Evolutionary conservation across 176 grass and related monocot genomes (phyloP).

Genomic region (Eleusine coracana): DNA sequence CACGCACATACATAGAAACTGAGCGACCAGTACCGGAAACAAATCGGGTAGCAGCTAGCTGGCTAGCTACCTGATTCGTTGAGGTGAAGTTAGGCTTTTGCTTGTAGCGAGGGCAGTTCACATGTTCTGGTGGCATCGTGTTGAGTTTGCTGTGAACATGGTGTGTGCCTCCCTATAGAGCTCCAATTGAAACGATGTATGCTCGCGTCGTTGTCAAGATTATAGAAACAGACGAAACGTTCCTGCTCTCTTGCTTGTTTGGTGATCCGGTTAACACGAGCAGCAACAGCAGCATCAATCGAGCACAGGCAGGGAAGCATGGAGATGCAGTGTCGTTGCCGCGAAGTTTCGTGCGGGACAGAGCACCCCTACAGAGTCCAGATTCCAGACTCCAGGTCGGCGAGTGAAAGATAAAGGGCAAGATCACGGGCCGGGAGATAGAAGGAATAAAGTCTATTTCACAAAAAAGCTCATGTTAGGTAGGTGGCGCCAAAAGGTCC

Average conservation of each 20-base stretch:
- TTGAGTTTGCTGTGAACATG: too few species aligned
- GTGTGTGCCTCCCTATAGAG: too few species aligned
- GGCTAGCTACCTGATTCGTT: too few species aligned
- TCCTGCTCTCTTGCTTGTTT: neutral
- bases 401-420: neutral
- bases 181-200: too few species aligned
- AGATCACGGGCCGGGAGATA: neutral
- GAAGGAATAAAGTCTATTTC: conserved; percentile 25
- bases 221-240: too few species aligned
- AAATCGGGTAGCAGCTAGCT: neutral
- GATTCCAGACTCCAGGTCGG: neutral
- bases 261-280: neutral
- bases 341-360: conserved; percentile 25
- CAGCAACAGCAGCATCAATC: neutral
- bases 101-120: too few species aligned
- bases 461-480: neutral
- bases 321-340: neutral
- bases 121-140: too few species aligned
- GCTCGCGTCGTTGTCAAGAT: too few species aligned
- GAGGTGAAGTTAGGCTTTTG: too few species aligned
- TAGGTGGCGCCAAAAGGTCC: conserved; percentile 1
- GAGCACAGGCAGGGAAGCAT: neutral
- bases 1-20: neutral
- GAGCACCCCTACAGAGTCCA: neutral
- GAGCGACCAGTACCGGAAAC: neutral